Evolutionary conservation across 2,329 filamentous ascomycete species (phyloP).

Genomic region (Arachnomyces sp.): DNA sequence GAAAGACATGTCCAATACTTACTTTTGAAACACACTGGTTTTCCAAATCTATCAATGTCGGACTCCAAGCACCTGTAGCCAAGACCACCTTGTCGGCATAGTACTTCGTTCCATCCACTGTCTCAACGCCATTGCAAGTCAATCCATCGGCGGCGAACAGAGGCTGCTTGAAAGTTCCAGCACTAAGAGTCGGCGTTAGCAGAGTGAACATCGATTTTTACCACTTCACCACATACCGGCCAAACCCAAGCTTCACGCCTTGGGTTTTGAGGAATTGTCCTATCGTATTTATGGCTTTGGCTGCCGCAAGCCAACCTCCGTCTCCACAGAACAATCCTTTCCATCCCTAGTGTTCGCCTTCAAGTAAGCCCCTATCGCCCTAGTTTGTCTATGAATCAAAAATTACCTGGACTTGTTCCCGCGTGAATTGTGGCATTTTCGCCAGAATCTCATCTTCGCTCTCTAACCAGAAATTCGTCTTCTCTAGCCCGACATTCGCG

Average conservation of each 20-base stretch:
- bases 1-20: too few relatives aligned
- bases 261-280: conserved; percentile 30
- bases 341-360: too few relatives aligned
- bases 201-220: too few relatives aligned
- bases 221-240: conserved; percentile 17
- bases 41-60: too few relatives aligned
- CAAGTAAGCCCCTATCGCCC: conserved; percentile 37
- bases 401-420: conserved; percentile 35
- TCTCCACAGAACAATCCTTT: too few relatives aligned
- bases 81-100: conserved; percentile 39
- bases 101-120: conserved; percentile 35
- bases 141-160: conserved; percentile 29
- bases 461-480: conserved; percentile 38
- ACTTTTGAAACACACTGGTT: too few relatives aligned
- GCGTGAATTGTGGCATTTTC: conserved; percentile 33
- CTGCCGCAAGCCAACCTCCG: conserved; percentile 37
- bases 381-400: too few relatives aligned
- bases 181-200: conserved; percentile 13
- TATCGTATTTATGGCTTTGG: conserved; percentile 42
- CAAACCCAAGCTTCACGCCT: conserved; percentile 39
- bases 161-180: conserved; percentile 40
- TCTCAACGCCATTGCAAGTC: conserved; percentile 37
- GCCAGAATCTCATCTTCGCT: conserved; percentile 38
- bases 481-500: conserved; percentile 23
- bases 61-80: conserved; percentile 20